phyloP scores from a whole-genome alignment of 352 stramenopile genomes.

The Phytophthora megakarya region DNA sequence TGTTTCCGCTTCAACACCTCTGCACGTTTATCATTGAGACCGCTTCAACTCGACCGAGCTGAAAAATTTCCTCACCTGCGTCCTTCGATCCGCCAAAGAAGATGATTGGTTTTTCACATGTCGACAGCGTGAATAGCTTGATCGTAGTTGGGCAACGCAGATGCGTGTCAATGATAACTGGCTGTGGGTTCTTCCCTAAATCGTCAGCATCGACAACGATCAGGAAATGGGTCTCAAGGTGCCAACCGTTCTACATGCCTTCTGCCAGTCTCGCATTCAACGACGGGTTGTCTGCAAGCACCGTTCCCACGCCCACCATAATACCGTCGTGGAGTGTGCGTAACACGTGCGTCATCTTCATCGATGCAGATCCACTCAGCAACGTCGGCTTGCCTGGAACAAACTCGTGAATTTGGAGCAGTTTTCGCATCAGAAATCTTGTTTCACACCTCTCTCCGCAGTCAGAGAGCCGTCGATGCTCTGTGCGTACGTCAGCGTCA shows the following conservation, averaged over 20 bases:
- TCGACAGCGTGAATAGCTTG: slow-evolving; percentile 76
- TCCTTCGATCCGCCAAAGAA: slow-evolving; percentile 45
- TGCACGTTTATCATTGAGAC: no score
- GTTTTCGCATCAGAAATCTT: not conserved
- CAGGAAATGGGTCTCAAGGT: not conserved
- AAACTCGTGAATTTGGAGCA: not conserved
- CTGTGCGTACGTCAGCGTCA: slow-evolving; percentile 91
- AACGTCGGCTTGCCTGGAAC: slow-evolving; percentile 61
- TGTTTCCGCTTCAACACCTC: slow-evolving; percentile 42
- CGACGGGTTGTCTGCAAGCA: slow-evolving; percentile 88
- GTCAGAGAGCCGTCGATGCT: slow-evolving; percentile 89
- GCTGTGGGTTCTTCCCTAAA: slow-evolving; percentile 63
- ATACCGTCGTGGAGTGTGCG: slow-evolving; percentile 88
- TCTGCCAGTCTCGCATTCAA: slow-evolving; percentile 73
- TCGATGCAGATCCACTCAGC: slow-evolving; percentile 68
- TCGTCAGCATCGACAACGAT: not conserved
- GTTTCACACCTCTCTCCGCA: slow-evolving; percentile 51
- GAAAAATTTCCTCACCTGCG: slow-evolving; percentile 17
- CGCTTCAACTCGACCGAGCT: not conserved
- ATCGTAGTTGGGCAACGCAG: slow-evolving; percentile 68
- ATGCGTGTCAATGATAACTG: slow-evolving; percentile 77
- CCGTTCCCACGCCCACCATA: slow-evolving; percentile 85
- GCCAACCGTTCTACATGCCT: slow-evolving; percentile 30
- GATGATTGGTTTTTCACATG: slow-evolving; percentile 76
- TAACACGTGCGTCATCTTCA: slow-evolving; percentile 90